phyloP scores from a whole-genome alignment of 2,329 filamentous ascomycete species.

The Orbilia oligospora region DNA sequence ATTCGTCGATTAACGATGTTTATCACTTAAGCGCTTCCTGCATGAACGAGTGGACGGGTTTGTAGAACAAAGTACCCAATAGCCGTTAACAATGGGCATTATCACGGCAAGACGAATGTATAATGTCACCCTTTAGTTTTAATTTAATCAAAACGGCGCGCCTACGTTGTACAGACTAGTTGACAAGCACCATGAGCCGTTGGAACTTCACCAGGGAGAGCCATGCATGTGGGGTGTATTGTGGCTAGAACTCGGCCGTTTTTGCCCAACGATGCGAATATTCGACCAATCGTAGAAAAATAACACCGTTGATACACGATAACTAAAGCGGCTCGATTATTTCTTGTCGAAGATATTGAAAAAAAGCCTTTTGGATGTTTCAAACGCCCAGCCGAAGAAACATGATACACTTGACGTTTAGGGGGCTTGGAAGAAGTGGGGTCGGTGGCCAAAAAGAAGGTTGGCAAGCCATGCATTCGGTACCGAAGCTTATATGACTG shows the following conservation, averaged over 20 bases:
- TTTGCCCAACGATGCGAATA: not conserved
- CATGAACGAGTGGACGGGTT: conserved; percentile 19
- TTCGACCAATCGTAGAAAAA: conserved; percentile 6
- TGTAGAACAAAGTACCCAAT: conserved; percentile 24
- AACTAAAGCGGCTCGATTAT: conserved; percentile 20
- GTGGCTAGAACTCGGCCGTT: conserved; percentile 25
- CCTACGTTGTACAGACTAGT: conserved; percentile 38
- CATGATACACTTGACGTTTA: conserved; percentile 56
- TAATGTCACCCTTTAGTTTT: conserved; percentile 41
- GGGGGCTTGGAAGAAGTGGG: not conserved
- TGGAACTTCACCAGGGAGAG: conserved; percentile 16
- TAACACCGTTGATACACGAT: conserved; percentile 2
- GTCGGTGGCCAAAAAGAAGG: conserved; percentile 39
- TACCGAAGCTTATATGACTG: conserved; percentile 44
- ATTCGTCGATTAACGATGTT: conserved; percentile 20
- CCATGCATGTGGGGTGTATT: not conserved
- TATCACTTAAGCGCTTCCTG: conserved; percentile 43
- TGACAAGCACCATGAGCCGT: conserved; percentile 7
- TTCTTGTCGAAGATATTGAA: not conserved
- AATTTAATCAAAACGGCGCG: conserved; percentile 61
- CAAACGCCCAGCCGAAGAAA: conserved; percentile 42
- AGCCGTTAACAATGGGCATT: conserved; percentile 19
- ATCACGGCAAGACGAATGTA: conserved; percentile 30
- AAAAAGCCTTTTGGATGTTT: conserved; percentile 36
- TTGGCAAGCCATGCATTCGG: conserved; percentile 44